Conservation (phyloP, 805 yeast genomes). For the Wickerhamiella slavikovae region DNA sequence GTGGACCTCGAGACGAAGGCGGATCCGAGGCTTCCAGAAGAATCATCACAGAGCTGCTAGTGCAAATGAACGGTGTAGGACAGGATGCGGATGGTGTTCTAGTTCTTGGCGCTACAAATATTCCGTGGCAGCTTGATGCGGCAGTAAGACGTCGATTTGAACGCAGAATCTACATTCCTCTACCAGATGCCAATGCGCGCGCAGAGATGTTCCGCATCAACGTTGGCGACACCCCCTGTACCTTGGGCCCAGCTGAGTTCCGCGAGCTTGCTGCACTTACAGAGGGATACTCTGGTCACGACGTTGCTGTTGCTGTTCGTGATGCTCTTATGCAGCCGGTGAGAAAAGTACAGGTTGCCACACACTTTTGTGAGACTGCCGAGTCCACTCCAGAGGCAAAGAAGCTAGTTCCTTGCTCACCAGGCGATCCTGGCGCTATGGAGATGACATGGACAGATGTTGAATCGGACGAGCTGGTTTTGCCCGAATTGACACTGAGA, state of each 20-base stretch:
- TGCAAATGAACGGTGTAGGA: constrained; percentile 98
- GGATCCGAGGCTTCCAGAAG: constrained; percentile 93
- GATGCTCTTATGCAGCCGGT: constrained; percentile 98
- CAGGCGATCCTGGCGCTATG: constrained; percentile 72
- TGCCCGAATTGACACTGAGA: constrained; percentile 74
- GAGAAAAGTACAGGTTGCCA: constrained; percentile 83
- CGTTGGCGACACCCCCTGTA: constrained; percentile 77
- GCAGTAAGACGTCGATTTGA: constrained; percentile 95
- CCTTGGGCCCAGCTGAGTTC: constrained; percentile 50
- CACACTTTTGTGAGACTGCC: constrained; percentile 59
- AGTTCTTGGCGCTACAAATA: constrained; percentile 92
- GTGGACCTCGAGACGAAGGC: constrained; percentile 97
- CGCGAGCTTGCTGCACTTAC: constrained; percentile 76
- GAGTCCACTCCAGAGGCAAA: constrained; percentile 13
- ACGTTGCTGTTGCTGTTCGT: constrained; percentile 85
- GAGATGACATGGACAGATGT: constrained; percentile 92
- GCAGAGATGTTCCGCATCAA: constrained; percentile 85
- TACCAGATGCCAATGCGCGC: constrained; percentile 88
- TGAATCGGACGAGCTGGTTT: constrained; percentile 69
- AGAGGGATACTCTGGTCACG: constrained; percentile 95
- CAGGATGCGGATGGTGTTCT: constrained; percentile 82
- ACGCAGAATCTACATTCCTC: constrained; percentile 78
- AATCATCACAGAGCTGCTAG: constrained; percentile 85
- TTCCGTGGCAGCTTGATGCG: constrained; percentile 97
- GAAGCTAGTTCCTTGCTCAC: constrained; percentile 80